Conservation (phyloP, 2,329 filamentous ascomycete species). For the Exophiala alcalophila region DNA sequence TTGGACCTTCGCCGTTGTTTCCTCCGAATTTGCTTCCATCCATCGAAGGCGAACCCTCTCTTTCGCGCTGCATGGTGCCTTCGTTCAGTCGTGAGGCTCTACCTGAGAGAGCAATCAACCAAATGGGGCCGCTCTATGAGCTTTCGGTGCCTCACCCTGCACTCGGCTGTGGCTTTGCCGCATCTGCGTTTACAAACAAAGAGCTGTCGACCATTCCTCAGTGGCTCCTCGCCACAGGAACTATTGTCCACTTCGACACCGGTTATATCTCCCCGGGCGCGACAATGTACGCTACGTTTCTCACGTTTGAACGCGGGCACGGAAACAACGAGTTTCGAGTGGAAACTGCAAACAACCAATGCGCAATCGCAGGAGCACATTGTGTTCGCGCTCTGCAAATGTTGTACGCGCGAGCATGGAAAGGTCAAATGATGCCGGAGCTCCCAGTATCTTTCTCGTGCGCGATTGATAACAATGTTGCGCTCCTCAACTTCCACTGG, state of each 20-base stretch:
- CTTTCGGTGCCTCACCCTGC: constrained; percentile 21
- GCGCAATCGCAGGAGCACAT: constrained; percentile 24
- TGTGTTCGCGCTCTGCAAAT: constrained; percentile 20
- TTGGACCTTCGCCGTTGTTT: constrained; percentile 25
- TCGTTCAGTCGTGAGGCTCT: constrained; percentile 23
- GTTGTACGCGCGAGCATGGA: constrained; percentile 19
- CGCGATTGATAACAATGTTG: constrained; percentile 25
- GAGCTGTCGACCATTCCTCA: constrained; percentile 19
- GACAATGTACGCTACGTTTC: constrained; percentile 19
- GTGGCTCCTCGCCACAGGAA: constrained; percentile 23
- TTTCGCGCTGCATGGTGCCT: constrained; percentile 25
- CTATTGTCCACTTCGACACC: constrained; percentile 22
- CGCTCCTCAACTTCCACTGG: constrained; percentile 26
- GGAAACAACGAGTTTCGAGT: constrained; percentile 23
- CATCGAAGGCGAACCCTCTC: constrained; percentile 14
- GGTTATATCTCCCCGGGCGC: constrained; percentile 21
- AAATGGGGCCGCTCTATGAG: constrained; percentile 21
- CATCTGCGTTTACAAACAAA: constrained; percentile 13
- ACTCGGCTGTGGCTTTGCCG: constrained; percentile 24
- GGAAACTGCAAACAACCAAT: constrained; percentile 27
- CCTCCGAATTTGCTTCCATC: constrained; percentile 25
- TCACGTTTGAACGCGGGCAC: constrained; percentile 24
- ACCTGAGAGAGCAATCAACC: constrained; percentile 13
- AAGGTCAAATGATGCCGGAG: constrained; percentile 7
- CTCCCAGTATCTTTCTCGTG: constrained; percentile 25